Percentiles rank a stretch among this genome's conserved stretches.
Conservation (phyloP, 306 rosid species). For the Morella rubra region DNA sequence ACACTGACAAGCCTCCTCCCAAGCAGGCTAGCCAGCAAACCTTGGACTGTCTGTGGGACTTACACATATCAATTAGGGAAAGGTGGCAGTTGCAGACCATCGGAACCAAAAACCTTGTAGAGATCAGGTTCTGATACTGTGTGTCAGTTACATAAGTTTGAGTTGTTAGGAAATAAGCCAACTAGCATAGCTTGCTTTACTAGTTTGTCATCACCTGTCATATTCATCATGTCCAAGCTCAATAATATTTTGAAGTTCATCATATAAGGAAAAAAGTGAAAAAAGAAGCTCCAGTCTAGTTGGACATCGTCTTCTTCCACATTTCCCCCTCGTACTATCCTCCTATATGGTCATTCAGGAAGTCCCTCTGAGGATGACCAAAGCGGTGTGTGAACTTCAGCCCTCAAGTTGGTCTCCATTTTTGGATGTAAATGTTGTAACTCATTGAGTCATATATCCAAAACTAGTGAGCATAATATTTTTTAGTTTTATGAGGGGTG, state of each 20-base stretch:
- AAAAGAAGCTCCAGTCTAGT: neutral
- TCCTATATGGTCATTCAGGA: neutral
- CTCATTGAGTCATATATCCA: neutral
- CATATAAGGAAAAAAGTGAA: neutral
- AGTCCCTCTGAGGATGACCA: neutral
- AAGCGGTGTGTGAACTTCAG: neutral
- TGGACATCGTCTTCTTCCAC: neutral
- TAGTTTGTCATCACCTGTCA: neutral
- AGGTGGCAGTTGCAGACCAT: neutral
- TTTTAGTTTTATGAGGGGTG: neutral
- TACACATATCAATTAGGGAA: too few species aligned
- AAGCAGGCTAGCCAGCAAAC: neutral
- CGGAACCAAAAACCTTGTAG: neutral
- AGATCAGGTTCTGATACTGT: neutral
- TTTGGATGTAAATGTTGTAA: neutral
- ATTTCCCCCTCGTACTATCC: neutral
- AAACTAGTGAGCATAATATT: neutral
- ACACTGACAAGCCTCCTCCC: neutral
- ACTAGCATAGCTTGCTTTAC: neutral
- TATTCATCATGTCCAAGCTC: neutral
- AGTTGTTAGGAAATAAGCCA: neutral
- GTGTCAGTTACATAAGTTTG: neutral
- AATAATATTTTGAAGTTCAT: neutral
- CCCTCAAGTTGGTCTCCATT: neutral
- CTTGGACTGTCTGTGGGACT: neutral